phyloP scores from a whole-genome alignment of 2,329 filamentous ascomycete genomes.

The Zelopaecilomyces penicillatus region DNA sequence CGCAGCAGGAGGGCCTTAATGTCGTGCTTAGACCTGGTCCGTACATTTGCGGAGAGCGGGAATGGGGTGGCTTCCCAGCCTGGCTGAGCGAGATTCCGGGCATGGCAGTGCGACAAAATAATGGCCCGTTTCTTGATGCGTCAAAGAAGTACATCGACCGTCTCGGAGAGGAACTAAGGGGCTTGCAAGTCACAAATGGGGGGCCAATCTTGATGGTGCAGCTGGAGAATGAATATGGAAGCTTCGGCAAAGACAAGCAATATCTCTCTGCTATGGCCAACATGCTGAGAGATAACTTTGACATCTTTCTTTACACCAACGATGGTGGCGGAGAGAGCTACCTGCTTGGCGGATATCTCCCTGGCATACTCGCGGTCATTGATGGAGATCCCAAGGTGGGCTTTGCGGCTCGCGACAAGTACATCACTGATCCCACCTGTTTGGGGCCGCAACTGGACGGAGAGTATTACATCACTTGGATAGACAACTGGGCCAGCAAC shows the following conservation, averaged over 20 bases:
- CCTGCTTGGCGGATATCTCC: conserved; percentile 34
- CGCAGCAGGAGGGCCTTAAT: conserved; percentile 34
- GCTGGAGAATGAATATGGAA: conserved; percentile 44
- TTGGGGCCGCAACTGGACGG: conserved; percentile 39
- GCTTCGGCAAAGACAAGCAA: conserved; percentile 34
- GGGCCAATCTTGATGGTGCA: conserved; percentile 43
- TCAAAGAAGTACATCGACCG: conserved; percentile 28
- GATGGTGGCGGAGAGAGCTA: conserved; percentile 37
- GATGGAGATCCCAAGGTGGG: conserved; percentile 32
- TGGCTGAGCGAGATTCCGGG: conserved; percentile 34
- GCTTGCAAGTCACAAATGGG: conserved; percentile 31
- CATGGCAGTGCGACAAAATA: conserved; percentile 33
- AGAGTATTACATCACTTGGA: conserved; percentile 20
- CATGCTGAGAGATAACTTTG: conserved; percentile 33
- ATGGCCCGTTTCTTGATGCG: conserved; percentile 29
- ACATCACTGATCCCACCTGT: conserved; percentile 32
- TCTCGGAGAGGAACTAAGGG: conserved; percentile 18
- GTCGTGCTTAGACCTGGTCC: conserved; percentile 38
- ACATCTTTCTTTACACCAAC: conserved; percentile 39
- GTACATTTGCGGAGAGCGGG: conserved; percentile 40
- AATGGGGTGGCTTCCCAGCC: conserved; percentile 40
- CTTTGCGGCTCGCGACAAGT: conserved; percentile 27
- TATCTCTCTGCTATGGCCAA: conserved; percentile 34
- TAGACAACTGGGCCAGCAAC: conserved; percentile 6
- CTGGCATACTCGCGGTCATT: conserved; percentile 35